phyloP scores from a whole-genome alignment of 331 rosid species.

The Spiraea crenata region DNA sequence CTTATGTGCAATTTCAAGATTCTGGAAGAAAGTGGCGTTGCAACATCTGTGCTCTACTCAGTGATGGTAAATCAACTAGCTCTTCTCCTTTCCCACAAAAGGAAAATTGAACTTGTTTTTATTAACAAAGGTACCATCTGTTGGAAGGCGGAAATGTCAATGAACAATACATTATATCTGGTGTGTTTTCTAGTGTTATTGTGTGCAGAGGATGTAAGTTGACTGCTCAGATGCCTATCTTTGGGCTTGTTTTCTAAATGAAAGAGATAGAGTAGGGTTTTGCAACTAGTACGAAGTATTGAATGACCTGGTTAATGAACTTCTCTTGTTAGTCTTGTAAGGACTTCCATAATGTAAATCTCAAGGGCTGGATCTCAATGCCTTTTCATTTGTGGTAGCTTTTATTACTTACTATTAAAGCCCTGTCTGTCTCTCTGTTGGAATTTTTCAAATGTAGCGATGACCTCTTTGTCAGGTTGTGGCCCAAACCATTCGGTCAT shows the following conservation, averaged over 20 bases:
- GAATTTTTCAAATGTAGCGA: conserved; percentile 6
- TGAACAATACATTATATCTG: background rate
- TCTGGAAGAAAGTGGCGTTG: conserved; percentile 97
- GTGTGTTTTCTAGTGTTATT: background rate
- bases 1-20: conserved; percentile 86
- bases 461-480: conserved; percentile 60
- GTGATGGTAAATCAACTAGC: conserved; percentile 72
- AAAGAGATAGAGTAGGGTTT: conserved; percentile 3
- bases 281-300: background rate
- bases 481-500: conserved; percentile 85
- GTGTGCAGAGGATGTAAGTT: conserved; percentile 4
- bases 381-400: too few species aligned
- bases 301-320: background rate
- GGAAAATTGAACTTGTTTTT: background rate
- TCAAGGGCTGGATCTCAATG: too few species aligned
- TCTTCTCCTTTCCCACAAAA: background rate
- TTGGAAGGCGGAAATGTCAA: background rate
- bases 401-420: background rate
- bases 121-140: background rate
- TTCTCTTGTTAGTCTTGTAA: background rate
- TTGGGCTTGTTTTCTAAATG: conserved; percentile 16
- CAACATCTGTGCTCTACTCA: conserved; percentile 82
- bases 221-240: background rate
- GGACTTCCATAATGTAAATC: background rate
- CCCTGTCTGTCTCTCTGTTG: background rate